Conservation (phyloP, 331 rosid genomes). For the Telfairia occidentalis region DNA sequence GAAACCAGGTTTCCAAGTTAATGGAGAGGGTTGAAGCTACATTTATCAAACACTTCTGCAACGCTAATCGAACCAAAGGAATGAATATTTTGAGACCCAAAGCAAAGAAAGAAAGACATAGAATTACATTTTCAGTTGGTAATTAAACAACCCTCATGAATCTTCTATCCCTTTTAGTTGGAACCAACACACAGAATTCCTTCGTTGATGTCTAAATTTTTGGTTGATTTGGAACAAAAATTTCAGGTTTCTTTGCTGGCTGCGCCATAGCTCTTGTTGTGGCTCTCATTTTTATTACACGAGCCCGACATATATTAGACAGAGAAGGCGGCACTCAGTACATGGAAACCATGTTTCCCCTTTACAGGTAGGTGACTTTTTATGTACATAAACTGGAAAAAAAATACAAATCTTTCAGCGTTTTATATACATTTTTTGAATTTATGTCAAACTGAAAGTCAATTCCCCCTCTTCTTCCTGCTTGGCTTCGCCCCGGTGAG, state of each 20-base stretch:
- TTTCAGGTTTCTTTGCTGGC: constrained; percentile 59
- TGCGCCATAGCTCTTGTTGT: constrained; percentile 38
- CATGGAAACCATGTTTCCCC: constrained; percentile 62
- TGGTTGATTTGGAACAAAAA: background rate
- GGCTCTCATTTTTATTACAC: constrained; percentile 36
- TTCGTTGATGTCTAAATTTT: background rate
- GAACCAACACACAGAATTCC: background rate
- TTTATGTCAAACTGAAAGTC: no score
- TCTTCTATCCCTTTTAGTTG: background rate
- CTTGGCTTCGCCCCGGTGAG: no score
- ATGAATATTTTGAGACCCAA: constrained; percentile 51
- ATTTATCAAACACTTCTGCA: constrained; percentile 56
- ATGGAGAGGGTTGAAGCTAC: constrained; percentile 60
- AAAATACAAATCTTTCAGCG: no score
- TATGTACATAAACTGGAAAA: no score
- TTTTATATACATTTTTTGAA: no score
- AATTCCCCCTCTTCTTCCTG: no score
- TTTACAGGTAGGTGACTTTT: no score
- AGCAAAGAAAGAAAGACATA: constrained; percentile 41
- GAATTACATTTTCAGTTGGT: constrained; percentile 51
- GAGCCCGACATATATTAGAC: constrained; percentile 24
- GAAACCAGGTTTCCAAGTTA: constrained; percentile 42
- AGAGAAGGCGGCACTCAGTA: constrained; percentile 19
- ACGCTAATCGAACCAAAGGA: constrained; percentile 49
- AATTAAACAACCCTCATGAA: background rate